phyloP scores from a whole-genome alignment of 1,284 basidiomycete species.

The Ceratorhiza oryzae-sativae region DNA sequence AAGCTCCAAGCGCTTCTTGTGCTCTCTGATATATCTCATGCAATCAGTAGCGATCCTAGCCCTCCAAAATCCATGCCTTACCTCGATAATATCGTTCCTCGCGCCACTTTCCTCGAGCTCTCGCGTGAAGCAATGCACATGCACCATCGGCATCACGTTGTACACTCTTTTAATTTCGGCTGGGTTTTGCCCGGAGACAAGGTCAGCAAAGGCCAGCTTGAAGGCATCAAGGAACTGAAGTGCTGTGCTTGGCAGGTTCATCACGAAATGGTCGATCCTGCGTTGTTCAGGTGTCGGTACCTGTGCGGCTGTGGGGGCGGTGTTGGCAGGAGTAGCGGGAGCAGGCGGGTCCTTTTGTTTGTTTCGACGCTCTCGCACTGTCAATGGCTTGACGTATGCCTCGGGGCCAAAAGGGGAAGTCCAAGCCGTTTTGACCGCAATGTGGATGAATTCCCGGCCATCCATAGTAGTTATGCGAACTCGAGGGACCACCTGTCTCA shows the following conservation, averaged over 20 bases:
- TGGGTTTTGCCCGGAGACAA: constrained; percentile 55
- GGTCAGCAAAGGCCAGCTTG: constrained; percentile 67
- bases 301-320: neutral
- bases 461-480: constrained; percentile 80
- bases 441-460: constrained; percentile 82
- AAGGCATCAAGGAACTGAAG: constrained; percentile 91
- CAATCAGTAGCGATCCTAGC: neutral
- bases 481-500: constrained; percentile 61
- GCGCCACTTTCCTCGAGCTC: constrained; percentile 76
- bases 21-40: constrained; percentile 65
- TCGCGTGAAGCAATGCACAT: constrained; percentile 96
- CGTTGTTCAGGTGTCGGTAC: constrained; percentile 47
- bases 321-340: neutral
- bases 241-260: constrained; percentile 96
- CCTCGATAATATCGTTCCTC: constrained; percentile 78
- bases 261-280: constrained; percentile 86
- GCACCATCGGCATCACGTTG: constrained; percentile 79
- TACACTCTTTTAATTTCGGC: constrained; percentile 43
- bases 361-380: constrained; percentile 22
- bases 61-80: constrained; percentile 49
- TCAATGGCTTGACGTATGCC: constrained; percentile 25
- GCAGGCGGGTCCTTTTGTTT: neutral
- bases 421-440: constrained; percentile 61
- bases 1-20: constrained; percentile 67
- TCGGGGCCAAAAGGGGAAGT: constrained; percentile 64